Percentiles rank a stretch among this genome's conserved stretches.
Conservation (phyloP, 1,284 basidiomycete genomes). For the Volvariella volvacea region DNA sequence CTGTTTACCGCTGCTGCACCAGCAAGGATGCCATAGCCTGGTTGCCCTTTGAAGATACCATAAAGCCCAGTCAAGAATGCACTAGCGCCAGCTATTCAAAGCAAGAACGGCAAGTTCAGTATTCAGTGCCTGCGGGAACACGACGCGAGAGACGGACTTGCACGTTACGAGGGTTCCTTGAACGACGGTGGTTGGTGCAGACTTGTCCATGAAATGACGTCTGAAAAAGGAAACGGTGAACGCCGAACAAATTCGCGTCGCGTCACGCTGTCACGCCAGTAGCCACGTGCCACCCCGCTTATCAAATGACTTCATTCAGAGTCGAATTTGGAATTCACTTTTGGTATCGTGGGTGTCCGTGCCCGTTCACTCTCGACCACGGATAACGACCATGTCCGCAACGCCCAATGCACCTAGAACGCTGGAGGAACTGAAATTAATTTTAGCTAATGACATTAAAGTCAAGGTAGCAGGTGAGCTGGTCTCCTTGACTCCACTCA, state of each 20-base stretch:
- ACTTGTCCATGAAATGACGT: constrained; percentile 24
- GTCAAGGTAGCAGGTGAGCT: constrained; percentile 87
- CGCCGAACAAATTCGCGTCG: constrained; percentile 8
- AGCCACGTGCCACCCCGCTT: not conserved
- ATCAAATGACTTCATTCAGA: too few relatives aligned
- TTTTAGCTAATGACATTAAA: constrained; percentile 68
- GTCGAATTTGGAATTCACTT: too few relatives aligned
- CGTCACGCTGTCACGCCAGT: constrained; percentile 2
- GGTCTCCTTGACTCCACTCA: too few relatives aligned
- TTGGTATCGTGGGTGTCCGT: too few relatives aligned
- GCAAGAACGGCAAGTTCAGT: constrained; percentile 14
- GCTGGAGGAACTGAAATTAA: constrained; percentile 48
- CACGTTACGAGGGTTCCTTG: constrained; percentile 59
- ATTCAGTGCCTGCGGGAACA: not conserved
- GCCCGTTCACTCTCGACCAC: too few relatives aligned
- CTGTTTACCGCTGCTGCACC: constrained; percentile 56
- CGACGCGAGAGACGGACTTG: constrained; percentile 54
- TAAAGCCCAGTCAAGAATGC: constrained; percentile 49
- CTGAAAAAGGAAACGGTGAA: constrained; percentile 1
- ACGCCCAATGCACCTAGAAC: constrained; percentile 43
- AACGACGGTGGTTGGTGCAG: constrained; percentile 42
- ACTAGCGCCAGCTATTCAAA: constrained; percentile 38
- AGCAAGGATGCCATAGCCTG: constrained; percentile 36
- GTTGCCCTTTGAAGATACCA: constrained; percentile 37
- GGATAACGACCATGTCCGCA: constrained; percentile 15